phyloP scores from a whole-genome alignment of 2,329 filamentous ascomycete species.

The Fusarium odoratissimum region DNA sequence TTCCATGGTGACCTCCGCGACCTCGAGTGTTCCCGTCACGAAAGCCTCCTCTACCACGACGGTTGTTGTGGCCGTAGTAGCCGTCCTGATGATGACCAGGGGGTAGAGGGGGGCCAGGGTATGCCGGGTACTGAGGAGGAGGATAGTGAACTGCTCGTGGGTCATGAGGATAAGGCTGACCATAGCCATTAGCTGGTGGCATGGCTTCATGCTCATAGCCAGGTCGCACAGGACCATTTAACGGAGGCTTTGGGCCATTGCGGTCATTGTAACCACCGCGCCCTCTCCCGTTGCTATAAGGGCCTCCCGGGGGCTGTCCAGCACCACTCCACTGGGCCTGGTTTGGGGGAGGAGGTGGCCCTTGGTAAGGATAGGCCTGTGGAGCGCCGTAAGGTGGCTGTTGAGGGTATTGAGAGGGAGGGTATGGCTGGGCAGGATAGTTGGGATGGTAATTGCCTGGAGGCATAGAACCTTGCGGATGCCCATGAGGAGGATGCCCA shows the following conservation, averaged over 20 bases:
- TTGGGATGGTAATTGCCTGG: constrained; percentile 69
- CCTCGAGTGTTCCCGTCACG: constrained; percentile 56
- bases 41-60: constrained; percentile 51
- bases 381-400: constrained; percentile 58
- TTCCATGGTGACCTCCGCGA: constrained; percentile 53
- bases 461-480: constrained; percentile 61
- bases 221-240: constrained; percentile 50
- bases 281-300: constrained; percentile 54
- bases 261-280: constrained; percentile 61
- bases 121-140: constrained; percentile 53
- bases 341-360: constrained; percentile 50
- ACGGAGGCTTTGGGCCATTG: constrained; percentile 51
- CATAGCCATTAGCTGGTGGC: constrained; percentile 52
- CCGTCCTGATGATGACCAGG: constrained; percentile 51
- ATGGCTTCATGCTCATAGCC: constrained; percentile 50
- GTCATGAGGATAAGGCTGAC: constrained; percentile 55
- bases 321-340: constrained; percentile 52
- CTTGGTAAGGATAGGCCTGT: constrained; percentile 54
- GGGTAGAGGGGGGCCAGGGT: constrained; percentile 55
- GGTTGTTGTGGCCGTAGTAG: constrained; percentile 50
- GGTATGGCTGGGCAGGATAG: constrained; percentile 67
- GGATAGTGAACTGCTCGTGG: constrained; percentile 51
- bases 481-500: constrained; percentile 56
- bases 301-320: constrained; percentile 49
- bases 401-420: constrained; percentile 55